These are phyloP conservation scores for Stereocaulon alpinum DNA, from an alignment of 495 filamentous ascomycete species.

Conservation along the genomic window DNA sequence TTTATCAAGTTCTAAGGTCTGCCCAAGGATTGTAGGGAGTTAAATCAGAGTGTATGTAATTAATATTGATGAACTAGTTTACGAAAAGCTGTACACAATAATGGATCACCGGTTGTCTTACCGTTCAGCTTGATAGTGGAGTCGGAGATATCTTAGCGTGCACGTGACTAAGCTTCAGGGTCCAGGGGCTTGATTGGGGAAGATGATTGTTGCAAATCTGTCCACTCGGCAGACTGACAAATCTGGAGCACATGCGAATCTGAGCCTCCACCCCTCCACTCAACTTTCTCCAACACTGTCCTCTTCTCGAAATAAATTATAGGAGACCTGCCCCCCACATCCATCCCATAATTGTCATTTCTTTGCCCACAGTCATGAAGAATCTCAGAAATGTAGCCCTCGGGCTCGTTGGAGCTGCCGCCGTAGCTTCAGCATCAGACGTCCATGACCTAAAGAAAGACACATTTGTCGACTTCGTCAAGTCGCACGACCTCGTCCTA, in stretches of 20 bases:
- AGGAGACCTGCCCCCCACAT: background rate
- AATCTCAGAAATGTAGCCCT: conserved; percentile 47
- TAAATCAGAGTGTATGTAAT: too few relatives aligned
- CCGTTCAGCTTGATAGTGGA: background rate
- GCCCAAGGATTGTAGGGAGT: background rate
- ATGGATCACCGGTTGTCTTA: too few relatives aligned
- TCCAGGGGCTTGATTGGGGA: background rate
- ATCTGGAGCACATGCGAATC: conserved; percentile 1
- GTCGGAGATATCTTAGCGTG: background rate
- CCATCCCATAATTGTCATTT: background rate
- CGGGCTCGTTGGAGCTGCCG: conserved; percentile 47
- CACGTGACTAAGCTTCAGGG: conserved; percentile 3
- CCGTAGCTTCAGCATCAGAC: conserved; percentile 65
- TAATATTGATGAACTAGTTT: background rate
- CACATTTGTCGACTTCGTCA: conserved; percentile 76
- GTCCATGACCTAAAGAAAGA: conserved; percentile 77
- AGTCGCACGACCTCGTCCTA: conserved; percentile 76
- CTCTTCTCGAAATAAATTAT: background rate
- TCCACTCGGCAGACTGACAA: conserved; percentile 8
- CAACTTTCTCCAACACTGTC: background rate
- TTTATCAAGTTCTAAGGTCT: background rate
- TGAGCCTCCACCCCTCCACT: background rate
- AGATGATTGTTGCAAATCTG: conserved; percentile 1
- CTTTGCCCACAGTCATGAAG: conserved; percentile 40
- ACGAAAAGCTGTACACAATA: too few relatives aligned